A percentile compares a stretch with the other conserved stretches of the same genome.
Conservation (phyloP, 139 green algal species). For the Nannochloris sp. region DNA sequence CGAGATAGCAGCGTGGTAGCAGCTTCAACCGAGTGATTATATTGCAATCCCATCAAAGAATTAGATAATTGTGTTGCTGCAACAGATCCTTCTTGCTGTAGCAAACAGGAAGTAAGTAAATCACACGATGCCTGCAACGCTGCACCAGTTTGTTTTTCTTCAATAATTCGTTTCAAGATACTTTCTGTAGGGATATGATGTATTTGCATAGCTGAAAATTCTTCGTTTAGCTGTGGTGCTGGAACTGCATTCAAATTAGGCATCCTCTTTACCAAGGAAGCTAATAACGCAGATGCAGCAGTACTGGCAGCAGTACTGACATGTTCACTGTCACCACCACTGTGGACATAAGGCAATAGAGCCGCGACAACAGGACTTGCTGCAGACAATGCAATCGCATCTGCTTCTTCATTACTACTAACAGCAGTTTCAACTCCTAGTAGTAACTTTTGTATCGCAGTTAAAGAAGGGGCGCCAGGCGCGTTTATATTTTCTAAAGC, state of each 20-base stretch:
- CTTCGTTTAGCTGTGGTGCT: neutral
- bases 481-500: too few relatives aligned
- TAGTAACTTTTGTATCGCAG: too few relatives aligned
- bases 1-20: too few relatives aligned
- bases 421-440: too few relatives aligned
- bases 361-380: neutral
- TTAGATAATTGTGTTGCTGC: too few relatives aligned
- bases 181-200: constrained; percentile 19
- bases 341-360: neutral
- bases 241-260: neutral
- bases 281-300: constrained; percentile 10
- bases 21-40: too few relatives aligned
- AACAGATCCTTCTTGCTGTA: too few relatives aligned
- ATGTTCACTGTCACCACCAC: neutral
- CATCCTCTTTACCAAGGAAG: constrained; percentile 6
- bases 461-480: too few relatives aligned
- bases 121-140: constrained; percentile 11
- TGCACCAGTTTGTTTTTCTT: neutral
- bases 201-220: neutral
- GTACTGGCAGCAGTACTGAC: constrained; percentile 8
- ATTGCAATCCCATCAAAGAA: too few relatives aligned
- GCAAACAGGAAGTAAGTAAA: constrained; percentile 16
- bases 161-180: neutral
- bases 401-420: neutral
- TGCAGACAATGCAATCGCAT: neutral